Conservation (phyloP, 179 eudicot species). For the Beta lomatogona region DNA sequence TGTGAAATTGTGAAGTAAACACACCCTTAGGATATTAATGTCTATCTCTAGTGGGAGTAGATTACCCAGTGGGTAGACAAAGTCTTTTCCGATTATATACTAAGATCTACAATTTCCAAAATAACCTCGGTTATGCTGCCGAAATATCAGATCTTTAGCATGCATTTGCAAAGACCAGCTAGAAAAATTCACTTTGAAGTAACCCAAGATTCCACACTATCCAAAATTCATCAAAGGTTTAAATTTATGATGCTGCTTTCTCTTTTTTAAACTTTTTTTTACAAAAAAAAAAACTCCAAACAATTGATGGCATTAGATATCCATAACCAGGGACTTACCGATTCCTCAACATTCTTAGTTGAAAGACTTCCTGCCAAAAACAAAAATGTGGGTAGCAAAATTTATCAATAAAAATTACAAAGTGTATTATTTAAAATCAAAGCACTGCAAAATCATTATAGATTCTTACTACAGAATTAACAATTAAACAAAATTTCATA, state of each 20-base stretch:
- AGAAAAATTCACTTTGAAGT: not conserved
- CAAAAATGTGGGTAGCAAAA: not conserved
- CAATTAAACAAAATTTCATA: not conserved
- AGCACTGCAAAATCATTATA: not conserved
- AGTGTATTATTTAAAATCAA: not conserved
- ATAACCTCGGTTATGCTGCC: not conserved
- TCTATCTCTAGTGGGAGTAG: too few species aligned
- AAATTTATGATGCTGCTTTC: too few species aligned
- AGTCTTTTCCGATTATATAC: too few species aligned
- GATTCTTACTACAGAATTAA: not conserved
- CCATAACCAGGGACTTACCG: conserved; percentile 28
- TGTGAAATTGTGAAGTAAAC: too few species aligned
- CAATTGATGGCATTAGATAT: too few species aligned
- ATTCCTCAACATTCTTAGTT: conserved; percentile 22
- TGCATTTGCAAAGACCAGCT: not conserved
- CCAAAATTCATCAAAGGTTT: not conserved
- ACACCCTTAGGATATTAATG: too few species aligned
- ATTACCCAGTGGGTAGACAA: too few species aligned
- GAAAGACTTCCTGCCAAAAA: conserved; percentile 38
- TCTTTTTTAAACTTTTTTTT: too few species aligned
- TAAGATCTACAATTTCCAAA: not conserved
- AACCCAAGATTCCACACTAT: not conserved
- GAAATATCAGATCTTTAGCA: not conserved
- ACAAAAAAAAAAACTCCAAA: too few species aligned
- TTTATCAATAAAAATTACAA: not conserved